Conservation (phyloP, 139 green algal species). For the Coccomyxa sp. region DNA sequence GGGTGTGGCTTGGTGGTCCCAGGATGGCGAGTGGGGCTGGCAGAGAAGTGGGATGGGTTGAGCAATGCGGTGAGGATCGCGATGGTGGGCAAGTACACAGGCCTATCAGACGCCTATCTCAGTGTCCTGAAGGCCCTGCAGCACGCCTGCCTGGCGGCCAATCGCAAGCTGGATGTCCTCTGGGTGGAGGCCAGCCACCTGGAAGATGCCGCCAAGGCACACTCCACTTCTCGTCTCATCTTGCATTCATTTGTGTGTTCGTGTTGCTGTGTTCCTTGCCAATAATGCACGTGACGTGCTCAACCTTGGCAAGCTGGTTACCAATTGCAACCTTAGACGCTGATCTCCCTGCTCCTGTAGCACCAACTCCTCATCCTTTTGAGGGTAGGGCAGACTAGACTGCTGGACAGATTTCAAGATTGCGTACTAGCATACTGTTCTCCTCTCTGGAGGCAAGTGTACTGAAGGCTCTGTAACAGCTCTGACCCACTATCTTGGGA, state of each 20-base stretch:
- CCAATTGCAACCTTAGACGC: no score
- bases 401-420: no score
- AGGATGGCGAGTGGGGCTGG: slow-evolving; percentile 44
- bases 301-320: background rate
- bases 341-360: no score
- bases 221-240: no score
- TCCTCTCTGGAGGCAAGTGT: no score
- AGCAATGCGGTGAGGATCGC: slow-evolving; percentile 63
- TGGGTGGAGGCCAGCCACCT: slow-evolving; percentile 92
- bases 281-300: no score
- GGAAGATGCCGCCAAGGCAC: slow-evolving; percentile 50
- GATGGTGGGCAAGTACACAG: slow-evolving; percentile 98
- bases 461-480: no score
- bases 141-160: slow-evolving; percentile 89
- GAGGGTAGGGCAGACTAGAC: no score
- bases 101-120: slow-evolving; percentile 91
- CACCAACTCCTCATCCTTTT: no score
- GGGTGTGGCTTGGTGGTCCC: background rate
- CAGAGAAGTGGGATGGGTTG: slow-evolving; percentile 77
- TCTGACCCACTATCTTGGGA: no score
- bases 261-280: background rate
- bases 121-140: slow-evolving; percentile 95
- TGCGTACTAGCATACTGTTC: no score
- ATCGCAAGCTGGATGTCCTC: slow-evolving; percentile 77
- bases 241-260: no score